Conservation (phyloP, 352 stramenopile genomes). For the Pythium vanterpoolii region DNA sequence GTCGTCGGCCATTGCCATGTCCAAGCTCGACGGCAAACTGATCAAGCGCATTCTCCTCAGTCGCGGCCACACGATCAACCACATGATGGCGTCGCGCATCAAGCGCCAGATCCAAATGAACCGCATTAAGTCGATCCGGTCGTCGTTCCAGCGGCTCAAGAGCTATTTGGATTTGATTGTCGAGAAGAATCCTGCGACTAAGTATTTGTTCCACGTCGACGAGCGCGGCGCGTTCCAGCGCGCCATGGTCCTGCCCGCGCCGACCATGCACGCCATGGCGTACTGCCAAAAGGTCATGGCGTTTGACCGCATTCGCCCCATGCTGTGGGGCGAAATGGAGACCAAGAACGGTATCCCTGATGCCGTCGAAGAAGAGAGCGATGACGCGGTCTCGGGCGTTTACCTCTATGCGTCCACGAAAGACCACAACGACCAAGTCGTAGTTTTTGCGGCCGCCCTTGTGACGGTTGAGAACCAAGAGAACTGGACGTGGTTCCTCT, state of each 20-base stretch:
- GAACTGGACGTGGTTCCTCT: slow-evolving; percentile 80
- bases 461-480: slow-evolving; percentile 59
- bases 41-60: slow-evolving; percentile 69
- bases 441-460: slow-evolving; percentile 65
- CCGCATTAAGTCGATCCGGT: slow-evolving; percentile 48
- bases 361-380: slow-evolving; percentile 51
- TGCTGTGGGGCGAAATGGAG: slow-evolving; percentile 36
- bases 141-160: slow-evolving; percentile 63
- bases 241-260: slow-evolving; percentile 54
- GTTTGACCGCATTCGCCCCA: slow-evolving; percentile 49
- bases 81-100: slow-evolving; percentile 84
- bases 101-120: slow-evolving; percentile 67
- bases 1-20: slow-evolving; percentile 51
- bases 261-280: slow-evolving; percentile 49
- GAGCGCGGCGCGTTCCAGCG: slow-evolving; percentile 57
- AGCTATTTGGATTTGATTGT: slow-evolving; percentile 62
- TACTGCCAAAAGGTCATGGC: slow-evolving; percentile 61
- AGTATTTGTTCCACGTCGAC: slow-evolving; percentile 48
- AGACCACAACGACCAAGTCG: slow-evolving; percentile 67
- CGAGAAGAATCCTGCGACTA: slow-evolving; percentile 63
- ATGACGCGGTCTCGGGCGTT: slow-evolving; percentile 68
- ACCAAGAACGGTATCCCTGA: slow-evolving; percentile 27
- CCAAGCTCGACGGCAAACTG: slow-evolving; percentile 69
- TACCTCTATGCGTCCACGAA: slow-evolving; percentile 72
- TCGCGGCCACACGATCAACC: slow-evolving; percentile 72